Conservation (phyloP, 108 stramenopile genomes). For the Skeletonema marinoi region DNA sequence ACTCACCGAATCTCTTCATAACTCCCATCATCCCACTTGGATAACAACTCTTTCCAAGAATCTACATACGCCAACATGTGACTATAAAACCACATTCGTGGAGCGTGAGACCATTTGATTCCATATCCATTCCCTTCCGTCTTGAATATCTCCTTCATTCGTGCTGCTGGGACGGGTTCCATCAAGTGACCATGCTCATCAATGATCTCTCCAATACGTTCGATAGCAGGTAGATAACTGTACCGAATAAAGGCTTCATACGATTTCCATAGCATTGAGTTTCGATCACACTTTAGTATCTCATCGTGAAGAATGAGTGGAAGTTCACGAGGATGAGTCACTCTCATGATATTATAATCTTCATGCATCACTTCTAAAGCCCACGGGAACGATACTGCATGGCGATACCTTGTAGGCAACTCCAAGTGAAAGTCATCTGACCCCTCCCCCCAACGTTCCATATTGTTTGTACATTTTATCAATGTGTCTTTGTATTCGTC, state of each 20-base stretch:
- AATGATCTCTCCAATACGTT: neutral
- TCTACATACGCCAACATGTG: neutral
- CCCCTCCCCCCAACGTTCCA: neutral
- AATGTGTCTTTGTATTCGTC: neutral
- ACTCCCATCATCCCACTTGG: neutral
- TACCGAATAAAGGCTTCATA: neutral
- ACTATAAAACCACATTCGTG: constrained; percentile 5
- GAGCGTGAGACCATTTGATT: neutral
- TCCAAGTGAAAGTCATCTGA: neutral
- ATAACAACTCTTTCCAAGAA: neutral
- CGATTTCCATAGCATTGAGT: neutral
- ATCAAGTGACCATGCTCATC: constrained; percentile 1
- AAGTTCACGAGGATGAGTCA: neutral
- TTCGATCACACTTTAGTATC: neutral
- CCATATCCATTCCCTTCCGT: constrained; percentile 2
- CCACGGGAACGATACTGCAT: neutral
- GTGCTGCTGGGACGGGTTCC: neutral
- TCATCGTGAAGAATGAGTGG: neutral
- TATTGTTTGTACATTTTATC: neutral
- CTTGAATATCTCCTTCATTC: neutral
- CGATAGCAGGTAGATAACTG: neutral
- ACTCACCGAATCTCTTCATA: neutral
- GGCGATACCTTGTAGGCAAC: neutral
- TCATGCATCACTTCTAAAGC: neutral
- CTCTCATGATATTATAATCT: neutral